Base-by-base conservation (phyloP, 352 stramenopile species). In the Phytopythium ostracodes region DNA sequence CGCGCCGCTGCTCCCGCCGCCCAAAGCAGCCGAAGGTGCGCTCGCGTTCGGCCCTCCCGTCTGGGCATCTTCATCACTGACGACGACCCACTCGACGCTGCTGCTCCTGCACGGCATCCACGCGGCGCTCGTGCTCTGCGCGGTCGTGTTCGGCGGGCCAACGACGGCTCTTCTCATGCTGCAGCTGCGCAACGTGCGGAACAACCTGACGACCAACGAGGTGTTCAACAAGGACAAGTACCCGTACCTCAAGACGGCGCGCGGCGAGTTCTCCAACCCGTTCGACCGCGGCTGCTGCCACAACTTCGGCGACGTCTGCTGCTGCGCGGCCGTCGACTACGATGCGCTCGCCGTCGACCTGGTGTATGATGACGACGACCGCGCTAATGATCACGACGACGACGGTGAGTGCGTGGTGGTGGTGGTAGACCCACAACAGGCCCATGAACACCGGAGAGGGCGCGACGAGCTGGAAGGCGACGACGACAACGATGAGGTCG, bases 211-310 rank as follows among this genome's bases (percentile, higher is more conserved):
- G 20, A 92, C 84, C 35, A 94, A 94, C 65, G 85, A 94, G 69
- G 73, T 91, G n/a, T 92, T 94, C 65, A 94, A 94, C 67, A 92
- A 91, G 60, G 85, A 90, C 79, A 94, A 94, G 72, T 94, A 94
- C 57, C 66, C 77, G 54, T 94, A 94, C 64, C 58, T 94, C 35
- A 92, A 91, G 71, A 89, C 83, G 22, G 55, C 75, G n/a, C 75
- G 81, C 66, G 81, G 91, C 56, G 79, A 88, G 56, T 94, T 92
- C 69, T 74, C 78, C 57, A 94, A 92, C 59, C 85, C 85, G 25
- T 94, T 88, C 59, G 85, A 94, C 66, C 56, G 40, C 29, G 85
- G 85, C 15, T 82, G 83, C 44, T 55, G 50, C 31, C 59, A 62
- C 31, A 94, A 94, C 63, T 92, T 80, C 62, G 56, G 55, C 9